Evolutionary conservation across 495 filamentous ascomycete genomes (phyloP), one percentile per base, ranked within the genome.

Genomic region (Aspergillus ellipticus): DNA sequence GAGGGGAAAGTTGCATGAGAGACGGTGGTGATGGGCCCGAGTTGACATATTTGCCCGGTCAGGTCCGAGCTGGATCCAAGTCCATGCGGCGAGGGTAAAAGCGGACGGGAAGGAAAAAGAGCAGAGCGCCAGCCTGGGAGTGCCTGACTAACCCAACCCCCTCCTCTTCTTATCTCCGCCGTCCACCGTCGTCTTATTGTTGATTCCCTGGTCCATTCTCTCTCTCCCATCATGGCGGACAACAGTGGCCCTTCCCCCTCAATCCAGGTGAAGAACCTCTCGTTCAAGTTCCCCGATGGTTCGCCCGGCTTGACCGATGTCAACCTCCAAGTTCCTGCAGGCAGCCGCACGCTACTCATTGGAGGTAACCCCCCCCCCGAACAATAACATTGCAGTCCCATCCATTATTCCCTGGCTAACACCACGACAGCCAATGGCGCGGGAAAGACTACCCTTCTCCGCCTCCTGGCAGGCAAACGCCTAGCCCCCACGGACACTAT

Each of bases 361-460:
- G 94, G 94, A 66, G 94, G 86, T 88, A 80, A 39, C 21, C 47
- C 29, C 19, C 46, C 22, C 45, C 20, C 8, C 47, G 29, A 33
- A 31, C 19, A 9, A 16, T n/a, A 2, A 3, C 4, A 22, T 9
- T 8, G 7, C 31, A 17, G 15, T n/a, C 9, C 31, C n/a, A 11
- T 29, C 19, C 17, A 22, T 20, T 41, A 16, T 24, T 15, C 17
- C 16, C n/a, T n/a, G 3, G 3, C 19, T 46, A 51, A 46, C 48
- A 46, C 28, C 41, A 19, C 37, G 6, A 52, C 61, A 89, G 87
- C 95, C 55, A 99, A 99, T 71, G 94, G 94, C 64, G 93, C 95
- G 16, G 94, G 94, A 41, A 99, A 99, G 68, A 97, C 95, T 19
- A 97, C 94, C 3, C 85, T 99, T 29, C 87, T 99, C 42, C 92